Evolutionary conservation across 805 yeast species (phyloP), one percentile per base, ranked within the genome.

Genomic region (Candida corydali): DNA sequence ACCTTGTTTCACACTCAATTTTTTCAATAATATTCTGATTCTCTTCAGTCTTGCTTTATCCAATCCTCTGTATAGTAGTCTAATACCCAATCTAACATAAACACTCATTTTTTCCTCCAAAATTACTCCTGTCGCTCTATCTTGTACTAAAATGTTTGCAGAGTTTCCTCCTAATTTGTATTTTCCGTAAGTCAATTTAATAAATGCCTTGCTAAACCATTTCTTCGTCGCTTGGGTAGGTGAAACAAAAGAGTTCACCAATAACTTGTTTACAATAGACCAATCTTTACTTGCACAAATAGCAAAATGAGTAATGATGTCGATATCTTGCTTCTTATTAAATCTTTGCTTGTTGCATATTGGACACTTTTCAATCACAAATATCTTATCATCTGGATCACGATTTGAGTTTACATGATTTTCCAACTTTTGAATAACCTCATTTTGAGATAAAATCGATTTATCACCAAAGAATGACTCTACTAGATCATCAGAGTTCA

Each of bases 131-230:
- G 96, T 82, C 12, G 74, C 68, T 42, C 98, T 70, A 55, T 93
- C 97, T 57, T 93, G 98, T 2, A 91, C 97, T 34, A 93, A 65
- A 20, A 93, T 91, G 52, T 91, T 91, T 8, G 97, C 98, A 32
- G 94, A 87, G 53, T 91, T 86, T 17, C 82, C 80, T 2, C 97
- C 97, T 25, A 91, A 61, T 33, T 80, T 78, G 54, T 88, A 83
- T 49, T 83, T 83, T 0, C 98, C 98, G 53, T 86, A 88, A 0
- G 93, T 86, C 32, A 93, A 63, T 52, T 87, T 89, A 34, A 88
- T 82, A 39, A 89, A 64, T 3, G 85, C 75, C 50, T 84, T 87
- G 3, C 89, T 73, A 51, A 84, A 86, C 98, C 98, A 89, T 42
- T 88, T 76, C 47, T 86, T 80, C 3, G 89, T 76, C 0, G 98